Evolutionary conservation across 306 rosid species (phyloP), one percentile per base, ranked within the genome.

Genomic region (Fagus crenata): DNA sequence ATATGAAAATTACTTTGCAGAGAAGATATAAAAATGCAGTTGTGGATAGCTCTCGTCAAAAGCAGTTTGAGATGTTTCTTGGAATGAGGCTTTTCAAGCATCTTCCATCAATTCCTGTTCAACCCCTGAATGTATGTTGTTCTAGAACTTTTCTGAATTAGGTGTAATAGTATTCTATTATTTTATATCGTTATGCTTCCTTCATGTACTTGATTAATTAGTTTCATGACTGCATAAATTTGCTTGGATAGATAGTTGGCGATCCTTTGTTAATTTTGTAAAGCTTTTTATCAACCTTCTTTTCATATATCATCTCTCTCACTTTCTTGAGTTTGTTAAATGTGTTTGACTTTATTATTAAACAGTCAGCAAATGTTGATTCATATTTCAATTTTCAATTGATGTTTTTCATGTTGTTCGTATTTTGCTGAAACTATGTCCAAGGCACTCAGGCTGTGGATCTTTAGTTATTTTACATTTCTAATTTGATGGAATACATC

Each of bases 21-120:
- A 91, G 99, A 77, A 87, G 99, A 85, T 96, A 91, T 77, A 87
- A 92, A 87, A 96, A 96, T 92, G 93, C 93, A 33, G 41, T 96
- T 67, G 99, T 92, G 72, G 99, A 96, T 81, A 96, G 98, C 83
- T 90, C 97, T 84, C 98, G 99, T 77, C 99, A 96, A 87, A 96
- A 91, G 93, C 97, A 92, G 53, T 81, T 92, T 81, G 96, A 96
- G 84, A 88, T 96, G 89, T 96, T 92, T 86, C 99, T 96, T 28
- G 99, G 99, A 60, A 86, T 86, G 89, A 90, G 98, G 86, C 92
- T 92, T 84, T 92, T 92, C 89, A 96, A 89, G 92, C 99, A 96
- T 85, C 99, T 96, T 83, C 99, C 99, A 78, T 92, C 99, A 49
- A 80, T 91, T 84, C 89, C 96, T 78, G 82, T 87, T 79, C 87